These are phyloP conservation scores for Terana coerulea DNA, from an alignment of 768 basidiomycete species.

Conservation along the genomic window DNA sequence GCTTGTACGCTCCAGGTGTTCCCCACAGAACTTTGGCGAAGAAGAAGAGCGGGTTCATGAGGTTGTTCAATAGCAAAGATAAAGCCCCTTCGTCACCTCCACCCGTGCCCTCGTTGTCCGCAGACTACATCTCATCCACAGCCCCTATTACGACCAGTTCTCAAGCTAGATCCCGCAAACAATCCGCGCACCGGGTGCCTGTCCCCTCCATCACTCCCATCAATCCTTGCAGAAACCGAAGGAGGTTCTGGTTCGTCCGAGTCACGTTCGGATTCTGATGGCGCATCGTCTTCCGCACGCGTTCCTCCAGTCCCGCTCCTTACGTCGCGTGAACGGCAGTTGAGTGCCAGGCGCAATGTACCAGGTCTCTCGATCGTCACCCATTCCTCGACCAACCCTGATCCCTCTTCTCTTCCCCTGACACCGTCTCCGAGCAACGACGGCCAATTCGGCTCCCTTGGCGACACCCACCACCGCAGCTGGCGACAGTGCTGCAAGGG, in stretches of 20 bases:
- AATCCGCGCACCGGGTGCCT: constrained; percentile 22
- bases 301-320: background rate
- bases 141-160: constrained; percentile 7
- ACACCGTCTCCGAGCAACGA: background rate
- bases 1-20: constrained; percentile 1
- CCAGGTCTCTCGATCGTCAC: constrained; percentile 27
- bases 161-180: too few relatives aligned
- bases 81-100: constrained; percentile 43
- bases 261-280: constrained; percentile 13
- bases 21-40: constrained; percentile 55
- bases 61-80: constrained; percentile 61
- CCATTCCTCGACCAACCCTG: constrained; percentile 6
- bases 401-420: background rate
- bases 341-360: constrained; percentile 23
- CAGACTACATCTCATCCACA: constrained; percentile 3
- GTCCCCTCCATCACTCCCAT: constrained; percentile 25
- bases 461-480: constrained; percentile 19
- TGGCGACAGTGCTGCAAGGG: constrained; percentile 5
- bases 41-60: constrained; percentile 81
- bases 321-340: constrained; percentile 15
- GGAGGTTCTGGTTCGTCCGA: constrained; percentile 17
- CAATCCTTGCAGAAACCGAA: constrained; percentile 12
- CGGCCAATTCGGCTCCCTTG: background rate
- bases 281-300: background rate
- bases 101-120: constrained; percentile 50